Evolutionary conservation across 2,329 filamentous ascomycete genomes (phyloP), one percentile per base, ranked within the genome.

Genomic region (Mycocentrospora acerina): DNA sequence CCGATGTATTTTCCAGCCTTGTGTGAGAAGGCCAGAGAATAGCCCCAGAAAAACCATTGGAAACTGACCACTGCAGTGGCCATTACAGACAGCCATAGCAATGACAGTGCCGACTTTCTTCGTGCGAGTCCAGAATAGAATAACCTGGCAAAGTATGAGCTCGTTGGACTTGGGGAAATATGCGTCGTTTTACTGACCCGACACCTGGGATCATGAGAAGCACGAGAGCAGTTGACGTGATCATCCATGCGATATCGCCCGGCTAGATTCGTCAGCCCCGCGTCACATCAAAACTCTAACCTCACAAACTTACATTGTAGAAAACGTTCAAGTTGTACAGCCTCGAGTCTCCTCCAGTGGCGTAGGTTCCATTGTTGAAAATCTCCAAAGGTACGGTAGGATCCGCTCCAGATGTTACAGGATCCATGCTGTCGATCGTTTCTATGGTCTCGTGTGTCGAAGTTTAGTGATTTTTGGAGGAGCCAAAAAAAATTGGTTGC

Each of bases 21-120:
- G 68, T 91, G 88, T 12, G 88, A 93, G 65, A 90, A 93, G 32
- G 86, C 81, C 9, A 93, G 71, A 4, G 86, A 90, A 66, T 88
- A 95, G 32, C 89, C 89, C 89, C 89, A 95, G 75, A 95, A 91
- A 75, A 94, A 95, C 89, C 90, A 95, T 64, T 95, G 88, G 71
- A 95, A 94, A 33, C 82, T 84, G 44, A 90, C 81, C 50, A 94
- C 81, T 9, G 81, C 86, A 4, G 85, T 80, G 12, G 87, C 84
- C 73, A 95, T 85, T 72, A 95, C 80, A 11, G 87, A 87, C 4
- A 95, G 78, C 78, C 88, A 90, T 67, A 95, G 85, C 46, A 95
- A 77, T 13, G 88, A 88, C 37, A 95, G 76, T 4, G 90, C 90
- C 0, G 88, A 94, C 74, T 95, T 95, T 67, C 90, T 82, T 40